Evolutionary conservation across 805 yeast genomes (phyloP).

Genomic region (Nakazawaea wickerhamii): DNA sequence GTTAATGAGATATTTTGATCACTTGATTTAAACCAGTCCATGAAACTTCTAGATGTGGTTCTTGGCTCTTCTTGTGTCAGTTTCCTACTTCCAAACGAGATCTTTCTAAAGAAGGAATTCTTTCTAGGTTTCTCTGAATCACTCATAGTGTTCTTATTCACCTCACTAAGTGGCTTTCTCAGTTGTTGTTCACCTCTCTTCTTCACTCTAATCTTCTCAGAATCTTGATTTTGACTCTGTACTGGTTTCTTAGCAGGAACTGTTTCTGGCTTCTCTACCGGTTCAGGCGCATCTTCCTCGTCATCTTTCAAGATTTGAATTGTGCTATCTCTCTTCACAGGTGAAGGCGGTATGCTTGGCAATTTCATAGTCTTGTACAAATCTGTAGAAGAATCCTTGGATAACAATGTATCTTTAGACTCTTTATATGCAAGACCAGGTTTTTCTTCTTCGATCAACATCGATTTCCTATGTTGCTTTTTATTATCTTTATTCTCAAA

Average conservation of each 20-base stretch:
- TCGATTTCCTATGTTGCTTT: conserved; percentile 14
- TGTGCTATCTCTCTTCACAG: conserved; percentile 23
- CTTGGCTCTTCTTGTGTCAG: background rate
- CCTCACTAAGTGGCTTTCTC: conserved; percentile 8
- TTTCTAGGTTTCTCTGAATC: conserved; percentile 10
- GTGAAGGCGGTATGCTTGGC: conserved; percentile 41
- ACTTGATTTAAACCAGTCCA: conserved; percentile 36
- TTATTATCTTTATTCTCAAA: conserved; percentile 8
- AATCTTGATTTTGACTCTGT: background rate
- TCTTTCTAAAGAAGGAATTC: conserved; percentile 38
- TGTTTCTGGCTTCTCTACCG: background rate
- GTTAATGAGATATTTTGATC: conserved; percentile 30
- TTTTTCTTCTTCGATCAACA: conserved; percentile 15
- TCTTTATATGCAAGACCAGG: conserved; percentile 22
- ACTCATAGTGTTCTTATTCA: conserved; percentile 3
- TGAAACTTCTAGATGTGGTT: conserved; percentile 22
- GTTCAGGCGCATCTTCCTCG: background rate
- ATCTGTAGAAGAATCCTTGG: conserved; percentile 29
- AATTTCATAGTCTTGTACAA: conserved; percentile 43
- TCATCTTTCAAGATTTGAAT: conserved; percentile 12
- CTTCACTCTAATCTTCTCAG: background rate
- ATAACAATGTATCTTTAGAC: conserved; percentile 38
- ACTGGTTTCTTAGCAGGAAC: background rate
- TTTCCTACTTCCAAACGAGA: conserved; percentile 39
- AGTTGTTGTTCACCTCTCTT: conserved; percentile 1